Base-by-base conservation (phyloP, 1,284 basidiomycete species). In the Farysia itapuensis region DNA sequence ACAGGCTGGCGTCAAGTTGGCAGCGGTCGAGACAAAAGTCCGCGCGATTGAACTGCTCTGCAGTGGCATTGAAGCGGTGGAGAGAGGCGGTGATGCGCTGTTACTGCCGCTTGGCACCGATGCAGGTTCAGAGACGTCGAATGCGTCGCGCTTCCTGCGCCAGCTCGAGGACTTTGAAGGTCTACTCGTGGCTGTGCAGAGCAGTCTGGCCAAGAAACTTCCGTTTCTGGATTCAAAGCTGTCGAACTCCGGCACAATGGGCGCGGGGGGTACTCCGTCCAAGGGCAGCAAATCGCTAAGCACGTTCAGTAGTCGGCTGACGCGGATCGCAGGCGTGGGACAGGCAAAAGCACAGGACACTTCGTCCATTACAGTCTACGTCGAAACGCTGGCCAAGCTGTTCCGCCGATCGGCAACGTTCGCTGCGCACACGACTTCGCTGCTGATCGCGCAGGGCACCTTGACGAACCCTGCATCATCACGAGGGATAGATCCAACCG, bases 21-120 rank as follows among this genome's bases (percentile, higher is more conserved):
- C 80, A 12, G 88, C 88, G 65, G 73, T 92, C 25, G 83, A 86
- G 36, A 88, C 90, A 64, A 95, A 95, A 78, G 84, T 91, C 12
- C 83, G 88, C 23, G 87, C 90, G 42, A 84, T 94, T 33, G 86
- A 87, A 47, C 83, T 89, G 35, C 79, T 94, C 22, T 83, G 83
- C 48, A 82, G 82, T 22, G 87, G 87, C 18, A 79, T 94, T 49
- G 86, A 90, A 51, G 85, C 87, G 38, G 80, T 93, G 43, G 83
- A 78, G 44, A 43, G 45, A 33, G 52, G 43, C 14, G 63, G 57
- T 0, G 60, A 50, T 31, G 28, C 40, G 33, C 15, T 64, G 23
- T 31, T 66, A 26, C 33, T 44, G 39, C 44, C 52, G 6, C 24
- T 56, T 21, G 57, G 53, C 0, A 47, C 43, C 24, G 44, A 52